Conservation (phyloP, 2,329 filamentous ascomycete genomes). For the Penicillium paneum region DNA sequence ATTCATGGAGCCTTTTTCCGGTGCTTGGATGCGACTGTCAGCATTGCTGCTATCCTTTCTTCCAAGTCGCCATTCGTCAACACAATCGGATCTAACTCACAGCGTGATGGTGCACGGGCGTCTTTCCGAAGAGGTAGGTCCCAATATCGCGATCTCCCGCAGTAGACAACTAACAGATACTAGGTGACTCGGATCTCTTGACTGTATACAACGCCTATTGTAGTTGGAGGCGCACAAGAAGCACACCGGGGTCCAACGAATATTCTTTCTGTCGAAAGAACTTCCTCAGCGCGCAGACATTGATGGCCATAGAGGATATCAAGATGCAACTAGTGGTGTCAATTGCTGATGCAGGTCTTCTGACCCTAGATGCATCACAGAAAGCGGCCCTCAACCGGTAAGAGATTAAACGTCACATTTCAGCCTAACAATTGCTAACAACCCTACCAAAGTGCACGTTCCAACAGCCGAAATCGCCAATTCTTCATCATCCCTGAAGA, state of each 20-base stretch:
- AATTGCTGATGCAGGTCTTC: constrained; percentile 78
- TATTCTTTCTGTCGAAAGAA: constrained; percentile 93
- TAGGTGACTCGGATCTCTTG: constrained; percentile 82
- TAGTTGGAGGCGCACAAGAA: constrained; percentile 81
- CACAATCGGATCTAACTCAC: constrained; percentile 76
- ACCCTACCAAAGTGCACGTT: constrained; percentile 51
- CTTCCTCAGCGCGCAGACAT: constrained; percentile 82
- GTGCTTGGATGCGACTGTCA: constrained; percentile 87
- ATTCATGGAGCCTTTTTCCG: constrained; percentile 82
- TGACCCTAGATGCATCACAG: constrained; percentile 72
- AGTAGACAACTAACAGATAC: constrained; percentile 8
- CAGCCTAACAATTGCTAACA: not conserved
- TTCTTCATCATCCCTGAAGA: constrained; percentile 81
- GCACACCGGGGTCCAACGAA: constrained; percentile 67
- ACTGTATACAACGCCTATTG: constrained; percentile 93
- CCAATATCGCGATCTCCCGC: not conserved
- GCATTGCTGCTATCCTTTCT: constrained; percentile 86
- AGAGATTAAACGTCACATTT: not conserved
- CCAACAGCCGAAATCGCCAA: constrained; percentile 62
- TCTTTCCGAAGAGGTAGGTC: constrained; percentile 66
- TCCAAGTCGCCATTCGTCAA: constrained; percentile 92
- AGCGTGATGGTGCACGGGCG: constrained; percentile 75
- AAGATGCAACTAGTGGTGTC: constrained; percentile 87
- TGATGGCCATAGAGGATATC: constrained; percentile 89
- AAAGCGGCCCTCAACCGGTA: constrained; percentile 64